A percentile compares a stretch with the other conserved stretches of the same genome.
phyloP scores from a whole-genome alignment of 192 early-diverging fungal genomes.

The Mortierella alpina region DNA sequence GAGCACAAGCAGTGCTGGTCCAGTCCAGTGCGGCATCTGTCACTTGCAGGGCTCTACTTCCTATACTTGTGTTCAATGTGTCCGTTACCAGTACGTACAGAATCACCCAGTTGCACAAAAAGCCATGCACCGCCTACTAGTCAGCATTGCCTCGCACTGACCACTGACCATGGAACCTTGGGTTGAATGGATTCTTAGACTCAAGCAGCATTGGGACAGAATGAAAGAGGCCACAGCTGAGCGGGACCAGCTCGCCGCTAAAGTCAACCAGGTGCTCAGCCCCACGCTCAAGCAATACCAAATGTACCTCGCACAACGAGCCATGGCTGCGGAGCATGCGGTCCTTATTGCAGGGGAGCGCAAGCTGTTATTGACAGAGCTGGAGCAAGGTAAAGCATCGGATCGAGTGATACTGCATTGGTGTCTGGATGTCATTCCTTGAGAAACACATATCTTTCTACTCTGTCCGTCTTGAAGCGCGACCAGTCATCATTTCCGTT shows the following conservation, averaged over 20 bases:
- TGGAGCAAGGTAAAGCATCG: conserved; percentile 39
- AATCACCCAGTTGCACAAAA: not conserved
- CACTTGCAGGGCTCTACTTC: conserved; percentile 40
- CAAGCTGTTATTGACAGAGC: conserved; percentile 9
- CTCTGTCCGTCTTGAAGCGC: not conserved
- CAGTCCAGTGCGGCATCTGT: conserved; percentile 40
- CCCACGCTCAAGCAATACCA: conserved; percentile 46
- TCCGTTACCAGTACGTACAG: conserved; percentile 43
- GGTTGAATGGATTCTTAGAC: not conserved
- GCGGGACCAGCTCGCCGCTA: conserved; percentile 26
- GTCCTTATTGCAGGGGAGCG: conserved; percentile 23
- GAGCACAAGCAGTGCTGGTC: conserved; percentile 1
- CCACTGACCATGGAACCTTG: too few relatives aligned
- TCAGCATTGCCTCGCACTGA: too few relatives aligned
- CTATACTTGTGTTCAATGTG: conserved; percentile 46
- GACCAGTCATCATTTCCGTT: not conserved
- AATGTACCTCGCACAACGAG: conserved; percentile 38
- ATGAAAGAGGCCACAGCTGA: conserved; percentile 17
- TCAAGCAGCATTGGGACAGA: conserved; percentile 36
- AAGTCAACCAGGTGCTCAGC: conserved; percentile 39
- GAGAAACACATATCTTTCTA: not conserved
- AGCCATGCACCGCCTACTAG: not conserved
- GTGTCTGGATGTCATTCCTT: not conserved
- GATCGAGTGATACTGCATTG: not conserved
- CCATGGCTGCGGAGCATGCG: conserved; percentile 41